These are phyloP conservation scores for Colletotrichum chrysophilum DNA, from an alignment of 2,329 filamentous ascomycete species.

Conservation along the genomic window DNA sequence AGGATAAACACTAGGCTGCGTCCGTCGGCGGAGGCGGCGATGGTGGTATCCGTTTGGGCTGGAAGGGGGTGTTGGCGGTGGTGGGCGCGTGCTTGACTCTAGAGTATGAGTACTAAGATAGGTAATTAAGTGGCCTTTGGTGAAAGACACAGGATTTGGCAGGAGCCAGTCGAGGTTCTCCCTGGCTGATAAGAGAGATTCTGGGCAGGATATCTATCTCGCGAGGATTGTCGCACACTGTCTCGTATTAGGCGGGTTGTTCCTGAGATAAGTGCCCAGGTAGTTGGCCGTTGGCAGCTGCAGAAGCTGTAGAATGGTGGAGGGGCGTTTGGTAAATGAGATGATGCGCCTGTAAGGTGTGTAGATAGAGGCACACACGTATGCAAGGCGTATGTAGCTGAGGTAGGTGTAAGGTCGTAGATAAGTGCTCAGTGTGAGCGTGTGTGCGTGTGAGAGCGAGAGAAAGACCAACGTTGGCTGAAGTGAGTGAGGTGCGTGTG, in stretches of 20 bases:
- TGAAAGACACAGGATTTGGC: not conserved
- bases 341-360: not conserved
- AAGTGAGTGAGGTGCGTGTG: not conserved
- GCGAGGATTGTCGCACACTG: conserved; percentile 1
- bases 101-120: not conserved
- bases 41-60: not conserved
- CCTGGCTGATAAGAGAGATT: conserved; percentile 15
- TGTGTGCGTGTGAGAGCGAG: not conserved
- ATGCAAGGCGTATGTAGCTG: not conserved
- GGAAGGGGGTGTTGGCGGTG: not conserved
- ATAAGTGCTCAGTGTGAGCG: not conserved
- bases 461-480: not conserved
- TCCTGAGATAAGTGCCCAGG: conserved; percentile 16
- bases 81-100: not conserved
- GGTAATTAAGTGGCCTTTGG: not conserved
- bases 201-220: not conserved
- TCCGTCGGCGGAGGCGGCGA: conserved; percentile 17
- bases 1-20: conserved; percentile 10
- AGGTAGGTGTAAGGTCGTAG: not conserved
- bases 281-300: conserved; percentile 14
- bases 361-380: not conserved
- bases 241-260: conserved; percentile 7
- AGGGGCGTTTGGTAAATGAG: conserved; percentile 9
- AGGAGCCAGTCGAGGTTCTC: not conserved
- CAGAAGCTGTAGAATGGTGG: conserved; percentile 9